Conservation (phyloP, 1,284 basidiomycete genomes). For the Quambalaria eucalypti region DNA sequence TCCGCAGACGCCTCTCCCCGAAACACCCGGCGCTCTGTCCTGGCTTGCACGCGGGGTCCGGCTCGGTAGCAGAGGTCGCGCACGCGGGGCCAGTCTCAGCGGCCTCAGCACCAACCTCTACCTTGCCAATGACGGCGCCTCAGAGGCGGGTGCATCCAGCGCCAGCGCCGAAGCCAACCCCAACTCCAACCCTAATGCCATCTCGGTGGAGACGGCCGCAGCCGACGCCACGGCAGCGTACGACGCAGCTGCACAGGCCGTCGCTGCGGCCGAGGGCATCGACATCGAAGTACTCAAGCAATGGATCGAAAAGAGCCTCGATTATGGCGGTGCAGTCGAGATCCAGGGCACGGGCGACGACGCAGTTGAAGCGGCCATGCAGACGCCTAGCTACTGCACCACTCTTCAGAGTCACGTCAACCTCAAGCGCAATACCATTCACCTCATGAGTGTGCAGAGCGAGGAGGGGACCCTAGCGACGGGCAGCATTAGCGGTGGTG, state of each 20-base stretch:
- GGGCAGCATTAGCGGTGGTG: background rate
- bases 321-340: conserved; percentile 3
- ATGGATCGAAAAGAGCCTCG: conserved; percentile 30
- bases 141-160: conserved; percentile 18
- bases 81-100: conserved; percentile 31
- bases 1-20: no score
- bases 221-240: background rate
- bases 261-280: conserved; percentile 35
- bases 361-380: conserved; percentile 14
- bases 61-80: conserved; percentile 30
- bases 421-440: conserved; percentile 37
- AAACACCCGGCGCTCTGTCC: background rate
- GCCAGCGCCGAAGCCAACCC: conserved; percentile 10
- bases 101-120: conserved; percentile 18
- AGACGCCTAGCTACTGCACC: conserved; percentile 12
- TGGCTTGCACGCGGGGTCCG: conserved; percentile 14
- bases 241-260: background rate
- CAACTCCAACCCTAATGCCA: background rate
- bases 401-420: conserved; percentile 41
- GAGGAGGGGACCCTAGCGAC: background rate
- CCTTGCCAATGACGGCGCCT: conserved; percentile 4
- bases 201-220: background rate
- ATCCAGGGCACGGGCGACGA: conserved; percentile 1
- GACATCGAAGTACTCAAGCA: conserved; percentile 23
- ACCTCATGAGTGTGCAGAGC: conserved; percentile 8